phyloP scores from a whole-genome alignment of 2,329 filamentous ascomycete species.

The Sclerotinia sclerotiorum region DNA sequence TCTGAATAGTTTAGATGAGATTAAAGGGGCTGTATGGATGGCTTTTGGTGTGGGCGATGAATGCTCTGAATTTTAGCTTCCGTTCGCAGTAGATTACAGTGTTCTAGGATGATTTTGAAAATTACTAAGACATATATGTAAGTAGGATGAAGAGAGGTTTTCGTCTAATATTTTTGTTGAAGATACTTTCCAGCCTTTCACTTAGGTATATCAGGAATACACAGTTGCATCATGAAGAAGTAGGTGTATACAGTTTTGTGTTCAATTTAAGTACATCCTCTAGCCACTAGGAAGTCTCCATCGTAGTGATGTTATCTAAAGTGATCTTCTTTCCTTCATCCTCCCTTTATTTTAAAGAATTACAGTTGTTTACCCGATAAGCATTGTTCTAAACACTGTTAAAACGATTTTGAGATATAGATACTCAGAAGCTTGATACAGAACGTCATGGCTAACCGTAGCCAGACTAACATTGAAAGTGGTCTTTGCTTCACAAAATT shows the following conservation, averaged over 20 bases:
- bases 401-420: too few relatives aligned
- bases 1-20: not conserved
- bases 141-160: not conserved
- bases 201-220: not conserved
- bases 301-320: not conserved
- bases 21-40: too few relatives aligned
- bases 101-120: fast-evolving
- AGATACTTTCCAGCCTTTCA: not conserved
- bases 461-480: too few relatives aligned
- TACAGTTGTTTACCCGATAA: not conserved
- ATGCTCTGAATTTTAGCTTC: too few relatives aligned
- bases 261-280: not conserved
- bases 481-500: too few relatives aligned
- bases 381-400: too few relatives aligned
- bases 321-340: not conserved
- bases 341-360: not conserved
- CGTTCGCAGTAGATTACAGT: too few relatives aligned
- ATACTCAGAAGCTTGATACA: too few relatives aligned
- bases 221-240: too few relatives aligned
- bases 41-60: too few relatives aligned
- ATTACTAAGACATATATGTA: not conserved
- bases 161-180: not conserved
- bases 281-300: not conserved
- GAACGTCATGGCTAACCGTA: too few relatives aligned
- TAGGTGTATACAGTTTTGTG: not conserved